These are phyloP conservation scores for Gossypium davidsonii DNA, from an alignment of 441 rosid genomes.

Conservation along the genomic window DNA sequence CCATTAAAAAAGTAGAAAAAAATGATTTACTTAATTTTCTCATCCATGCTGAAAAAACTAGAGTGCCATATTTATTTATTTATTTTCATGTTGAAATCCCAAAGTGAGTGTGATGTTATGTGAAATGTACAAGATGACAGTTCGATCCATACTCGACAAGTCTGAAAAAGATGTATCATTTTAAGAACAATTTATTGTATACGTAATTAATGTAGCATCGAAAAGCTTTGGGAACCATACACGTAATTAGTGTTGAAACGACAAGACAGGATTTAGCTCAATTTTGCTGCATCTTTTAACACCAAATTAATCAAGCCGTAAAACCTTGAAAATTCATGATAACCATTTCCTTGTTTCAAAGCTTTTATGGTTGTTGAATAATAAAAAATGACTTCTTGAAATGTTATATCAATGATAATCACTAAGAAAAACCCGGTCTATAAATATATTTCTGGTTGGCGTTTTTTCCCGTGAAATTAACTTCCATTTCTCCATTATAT, in stretches of 20 bases:
- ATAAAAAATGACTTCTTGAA: too few relatives aligned
- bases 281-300: neutral
- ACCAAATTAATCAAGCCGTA: neutral
- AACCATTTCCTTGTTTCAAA: neutral
- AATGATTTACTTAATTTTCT: neutral
- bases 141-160: neutral
- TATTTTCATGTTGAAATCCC: neutral
- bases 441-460: neutral
- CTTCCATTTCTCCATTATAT: neutral
- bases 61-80: neutral
- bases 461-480: too few relatives aligned
- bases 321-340: neutral
- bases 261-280: neutral
- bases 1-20: neutral
- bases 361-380: too few relatives aligned
- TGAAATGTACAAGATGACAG: neutral
- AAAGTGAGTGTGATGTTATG: neutral
- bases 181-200: neutral
- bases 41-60: neutral
- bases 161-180: neutral
- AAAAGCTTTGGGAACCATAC: neutral
- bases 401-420: neutral
- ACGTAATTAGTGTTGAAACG: neutral
- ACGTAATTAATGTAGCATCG: neutral
- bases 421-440: neutral